Percentiles rank a stretch among this genome's conserved stretches.
phyloP scores from a whole-genome alignment of 2,329 filamentous ascomycete genomes.

The Emergomyces pasteurianus region DNA sequence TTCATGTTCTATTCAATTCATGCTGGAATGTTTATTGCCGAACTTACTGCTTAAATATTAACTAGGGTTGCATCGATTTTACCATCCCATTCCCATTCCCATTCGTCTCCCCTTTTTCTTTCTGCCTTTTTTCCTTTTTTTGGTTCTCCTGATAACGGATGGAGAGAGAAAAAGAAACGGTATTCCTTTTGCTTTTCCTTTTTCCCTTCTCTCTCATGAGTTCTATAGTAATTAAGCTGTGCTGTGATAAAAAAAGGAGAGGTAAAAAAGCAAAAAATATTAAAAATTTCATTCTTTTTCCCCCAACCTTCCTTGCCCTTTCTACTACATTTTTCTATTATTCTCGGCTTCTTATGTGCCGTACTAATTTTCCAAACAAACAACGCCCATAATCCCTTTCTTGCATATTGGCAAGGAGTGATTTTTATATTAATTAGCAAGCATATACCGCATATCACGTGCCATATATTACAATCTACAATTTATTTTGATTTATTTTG shows the following conservation, averaged over 20 bases:
- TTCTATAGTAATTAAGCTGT: neutral
- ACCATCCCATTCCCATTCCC: neutral
- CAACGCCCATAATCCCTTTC: neutral
- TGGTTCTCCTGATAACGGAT: neutral
- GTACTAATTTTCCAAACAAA: neutral
- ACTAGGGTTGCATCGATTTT: neutral
- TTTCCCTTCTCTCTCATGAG: neutral
- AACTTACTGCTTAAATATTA: neutral
- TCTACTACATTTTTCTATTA: neutral
- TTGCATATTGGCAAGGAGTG: neutral
- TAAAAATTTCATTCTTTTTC: neutral
- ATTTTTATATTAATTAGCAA: neutral
- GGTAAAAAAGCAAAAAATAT: neutral
- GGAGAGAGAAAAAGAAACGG: neutral
- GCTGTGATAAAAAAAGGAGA: neutral
- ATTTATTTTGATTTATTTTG: no score
- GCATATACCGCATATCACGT: no score
- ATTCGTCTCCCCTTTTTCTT: neutral
- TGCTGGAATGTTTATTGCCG: neutral
- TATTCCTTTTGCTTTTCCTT: neutral
- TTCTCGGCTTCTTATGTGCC: neutral
- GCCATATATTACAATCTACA: no score
- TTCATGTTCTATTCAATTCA: neutral
- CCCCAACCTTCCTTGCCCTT: neutral
- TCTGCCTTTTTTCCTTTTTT: no score